Conservation (phyloP, 495 filamentous ascomycete species). For the Annulohypoxylon moriforme region DNA sequence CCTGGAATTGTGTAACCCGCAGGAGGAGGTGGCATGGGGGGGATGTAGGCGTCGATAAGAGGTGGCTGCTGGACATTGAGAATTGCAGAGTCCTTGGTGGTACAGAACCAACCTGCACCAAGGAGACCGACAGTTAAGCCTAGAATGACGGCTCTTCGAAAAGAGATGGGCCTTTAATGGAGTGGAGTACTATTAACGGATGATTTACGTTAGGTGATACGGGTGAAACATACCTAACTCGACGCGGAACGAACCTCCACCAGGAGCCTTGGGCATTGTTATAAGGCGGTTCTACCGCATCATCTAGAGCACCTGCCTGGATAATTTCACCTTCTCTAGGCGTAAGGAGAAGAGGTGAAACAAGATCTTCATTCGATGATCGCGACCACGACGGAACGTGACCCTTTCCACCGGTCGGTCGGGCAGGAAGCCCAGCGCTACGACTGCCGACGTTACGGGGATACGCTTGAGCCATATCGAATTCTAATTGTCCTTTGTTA, state of each 20-base stretch:
- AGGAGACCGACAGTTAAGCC: constrained; percentile 31
- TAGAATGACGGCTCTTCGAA: constrained; percentile 35
- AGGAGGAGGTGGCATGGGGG: constrained; percentile 33
- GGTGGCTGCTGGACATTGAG: constrained; percentile 2
- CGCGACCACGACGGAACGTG: constrained; percentile 36
- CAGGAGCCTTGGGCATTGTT: constrained; percentile 7
- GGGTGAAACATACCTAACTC: constrained; percentile 27
- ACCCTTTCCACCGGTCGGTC: constrained; percentile 14
- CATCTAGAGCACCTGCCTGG: constrained; percentile 2
- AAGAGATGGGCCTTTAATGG: constrained; percentile 35
- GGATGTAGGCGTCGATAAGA: constrained; percentile 38
- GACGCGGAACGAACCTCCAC: constrained; percentile 24
- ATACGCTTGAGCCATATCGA: constrained; percentile 33
- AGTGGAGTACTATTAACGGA: constrained; percentile 40
- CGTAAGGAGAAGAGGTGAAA: constrained; percentile 14
- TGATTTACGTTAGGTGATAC: background rate
- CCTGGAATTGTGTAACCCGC: constrained; percentile 18
- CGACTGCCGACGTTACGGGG: constrained; percentile 32
- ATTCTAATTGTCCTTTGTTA: background rate
- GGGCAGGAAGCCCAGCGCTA: constrained; percentile 13
- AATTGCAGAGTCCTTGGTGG: constrained; percentile 18
- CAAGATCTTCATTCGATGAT: constrained; percentile 32
- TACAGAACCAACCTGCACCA: constrained; percentile 32
- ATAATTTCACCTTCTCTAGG: constrained; percentile 10
- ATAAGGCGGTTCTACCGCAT: constrained; percentile 5